Evolutionary conservation across 1,284 basidiomycete genomes (phyloP).

Genomic region (Acaromyces ingoldii): DNA sequence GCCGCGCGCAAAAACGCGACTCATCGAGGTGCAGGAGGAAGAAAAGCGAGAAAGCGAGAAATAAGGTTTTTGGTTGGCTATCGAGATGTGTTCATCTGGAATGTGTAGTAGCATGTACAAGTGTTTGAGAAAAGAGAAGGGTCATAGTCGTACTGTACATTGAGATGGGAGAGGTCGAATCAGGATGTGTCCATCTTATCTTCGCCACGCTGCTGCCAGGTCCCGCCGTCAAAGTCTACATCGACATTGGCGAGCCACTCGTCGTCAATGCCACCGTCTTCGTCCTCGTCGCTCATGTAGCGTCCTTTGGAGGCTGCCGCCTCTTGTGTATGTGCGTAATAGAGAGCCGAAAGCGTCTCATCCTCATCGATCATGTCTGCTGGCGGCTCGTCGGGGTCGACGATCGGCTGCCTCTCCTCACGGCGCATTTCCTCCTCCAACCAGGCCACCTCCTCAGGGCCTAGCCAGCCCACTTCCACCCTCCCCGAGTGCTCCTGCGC

Average conservation of each 20-base stretch:
- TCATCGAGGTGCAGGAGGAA: no score
- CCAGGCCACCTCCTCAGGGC: slow-evolving; percentile 14
- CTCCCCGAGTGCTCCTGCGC: slow-evolving; percentile 5
- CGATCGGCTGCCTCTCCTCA: neutral
- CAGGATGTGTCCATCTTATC: no score
- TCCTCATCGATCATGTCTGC: slow-evolving; percentile 11
- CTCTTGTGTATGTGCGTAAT: slow-evolving; percentile 4
- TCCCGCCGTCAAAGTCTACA: neutral
- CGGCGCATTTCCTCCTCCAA: slow-evolving; percentile 17
- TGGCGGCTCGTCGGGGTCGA: slow-evolving; percentile 1
- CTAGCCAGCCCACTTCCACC: slow-evolving; percentile 7
- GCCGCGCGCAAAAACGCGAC: no score
- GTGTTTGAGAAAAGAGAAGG: no score
- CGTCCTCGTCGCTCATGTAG: neutral
- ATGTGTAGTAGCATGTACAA: no score
- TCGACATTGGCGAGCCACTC: neutral
- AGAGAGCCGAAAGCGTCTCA: slow-evolving; percentile 1
- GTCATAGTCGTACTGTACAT: no score
- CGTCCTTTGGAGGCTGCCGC: neutral
- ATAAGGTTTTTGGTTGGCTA: no score
- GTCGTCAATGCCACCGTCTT: neutral
- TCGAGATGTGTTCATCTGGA: no score
- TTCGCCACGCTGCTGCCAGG: no score
- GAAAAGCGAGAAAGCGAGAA: no score
- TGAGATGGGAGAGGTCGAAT: no score